Conservation (phyloP, 768 basidiomycete genomes). For the Mycena epipterygia region DNA sequence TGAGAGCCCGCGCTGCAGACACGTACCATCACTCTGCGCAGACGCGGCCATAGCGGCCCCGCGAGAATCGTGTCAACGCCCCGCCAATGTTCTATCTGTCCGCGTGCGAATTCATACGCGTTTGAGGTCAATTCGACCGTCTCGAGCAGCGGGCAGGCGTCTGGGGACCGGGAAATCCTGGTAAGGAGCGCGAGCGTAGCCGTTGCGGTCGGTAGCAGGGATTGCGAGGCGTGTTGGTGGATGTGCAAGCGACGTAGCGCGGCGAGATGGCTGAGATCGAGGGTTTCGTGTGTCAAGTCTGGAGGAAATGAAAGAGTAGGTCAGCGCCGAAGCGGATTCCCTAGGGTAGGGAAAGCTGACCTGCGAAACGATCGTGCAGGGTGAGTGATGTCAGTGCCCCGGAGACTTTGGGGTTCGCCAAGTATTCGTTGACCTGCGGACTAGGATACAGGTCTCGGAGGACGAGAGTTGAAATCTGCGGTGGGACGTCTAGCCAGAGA, state of each 20-base stretch:
- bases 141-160: not conserved
- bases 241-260: not conserved
- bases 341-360: not conserved
- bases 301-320: no score
- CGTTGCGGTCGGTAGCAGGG: not conserved
- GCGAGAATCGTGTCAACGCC: no score
- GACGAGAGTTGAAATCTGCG: conserved; percentile 6
- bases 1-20: no score
- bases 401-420: not conserved
- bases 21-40: not conserved
- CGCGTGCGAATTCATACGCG: no score
- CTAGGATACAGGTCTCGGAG: not conserved
- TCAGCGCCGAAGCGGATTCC: no score
- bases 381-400: not conserved
- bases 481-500: not conserved
- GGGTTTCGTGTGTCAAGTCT: not conserved
- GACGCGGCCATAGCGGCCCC: not conserved
- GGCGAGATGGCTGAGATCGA: not conserved
- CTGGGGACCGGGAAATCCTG: not conserved
- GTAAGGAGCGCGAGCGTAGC: not conserved
- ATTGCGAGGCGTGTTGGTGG: not conserved
- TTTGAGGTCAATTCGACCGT: no score
- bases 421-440: not conserved
- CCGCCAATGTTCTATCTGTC: no score
- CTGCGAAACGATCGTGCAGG: not conserved